Evolutionary conservation across 75 land plant species (phyloP).

Genomic region (Cryptomeria japonica): DNA sequence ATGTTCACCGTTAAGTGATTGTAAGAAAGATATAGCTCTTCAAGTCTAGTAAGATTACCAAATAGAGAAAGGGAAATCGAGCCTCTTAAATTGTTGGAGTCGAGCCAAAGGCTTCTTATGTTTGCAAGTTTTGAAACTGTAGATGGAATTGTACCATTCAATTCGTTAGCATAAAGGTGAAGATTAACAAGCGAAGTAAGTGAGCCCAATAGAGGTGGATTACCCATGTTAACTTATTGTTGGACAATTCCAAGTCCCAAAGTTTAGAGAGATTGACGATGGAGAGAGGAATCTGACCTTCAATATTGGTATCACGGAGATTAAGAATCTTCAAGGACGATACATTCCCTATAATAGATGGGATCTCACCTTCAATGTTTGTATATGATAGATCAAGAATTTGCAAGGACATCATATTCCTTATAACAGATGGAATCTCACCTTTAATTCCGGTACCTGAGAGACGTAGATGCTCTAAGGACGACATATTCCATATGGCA

Average conservation of each 20-base stretch:
- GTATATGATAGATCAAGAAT: neutral
- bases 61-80: conserved; percentile 3
- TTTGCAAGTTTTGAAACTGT: neutral
- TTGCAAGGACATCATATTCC: neutral
- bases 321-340: neutral
- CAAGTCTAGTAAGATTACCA: conserved; percentile 1
- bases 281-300: neutral
- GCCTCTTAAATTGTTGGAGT: conserved; percentile 1
- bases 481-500: neutral
- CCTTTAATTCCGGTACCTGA: neutral
- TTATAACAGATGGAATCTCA: neutral
- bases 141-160: neutral
- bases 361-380: too few relatives aligned
- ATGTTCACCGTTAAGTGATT: conserved; percentile 10
- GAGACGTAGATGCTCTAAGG: neutral
- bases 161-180: neutral
- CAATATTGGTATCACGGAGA: neutral
- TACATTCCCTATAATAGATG: neutral
- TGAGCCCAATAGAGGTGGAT: neutral
- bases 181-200: neutral
- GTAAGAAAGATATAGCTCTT: conserved; percentile 13
- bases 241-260: neutral
- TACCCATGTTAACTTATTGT: neutral
- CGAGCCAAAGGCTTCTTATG: neutral
- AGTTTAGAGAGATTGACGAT: conserved; percentile 1